Evolutionary conservation across 2,329 filamentous ascomycete species (phyloP), one percentile per base, ranked within the genome.

Genomic region (Madurella fahalii): DNA sequence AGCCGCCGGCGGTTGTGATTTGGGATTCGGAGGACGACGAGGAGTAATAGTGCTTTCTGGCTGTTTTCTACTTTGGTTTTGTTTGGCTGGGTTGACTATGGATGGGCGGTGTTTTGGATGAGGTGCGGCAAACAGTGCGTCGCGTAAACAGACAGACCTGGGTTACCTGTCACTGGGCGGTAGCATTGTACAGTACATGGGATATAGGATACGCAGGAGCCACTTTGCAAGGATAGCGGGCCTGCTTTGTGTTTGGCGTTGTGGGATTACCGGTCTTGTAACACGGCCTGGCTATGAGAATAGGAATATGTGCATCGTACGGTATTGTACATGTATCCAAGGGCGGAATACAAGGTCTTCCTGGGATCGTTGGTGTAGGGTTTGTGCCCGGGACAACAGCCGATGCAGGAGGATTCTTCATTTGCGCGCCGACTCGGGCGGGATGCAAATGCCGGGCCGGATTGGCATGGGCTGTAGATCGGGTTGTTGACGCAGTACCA

Each of bases 11-110:
- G 5, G 65, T 64, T 13, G 68, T 68, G 54, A 69, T 73, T 32
- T 72, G 65, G 67, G 72, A 73, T 57, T 74, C 69, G 40, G 70
- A 74, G 9, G 50, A 52, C 32, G 62, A 61, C 1, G 53, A 52
- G 5, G 56, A 56, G 12, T 43, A 52, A 15, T 11, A 37, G 34
- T 7, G 4, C 7, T 25, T 25, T 25, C 4, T 25, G 3, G 25
- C 7, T 25, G 25, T 25, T 20, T 46, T 32, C 5, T 5, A 45
- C 16, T 1, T 41, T 18, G 5, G 40, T 20, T 1, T 34, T 7
- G 15, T 4, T 31, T 11, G 42, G 25, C 4, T 7, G 18, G n/a
- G 40, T 41, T 18, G 18, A 20, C 2, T 41, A 13, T 44, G 20
- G 18, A n/a, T 43, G 37, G 30, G 30, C 16, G 20, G 32, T n/a